Percentiles rank a stretch among this genome's conserved stretches.
These are phyloP conservation scores for Botrytis hyacinthi DNA, from an alignment of 2,329 filamentous ascomycete species.

Conservation along the genomic window DNA sequence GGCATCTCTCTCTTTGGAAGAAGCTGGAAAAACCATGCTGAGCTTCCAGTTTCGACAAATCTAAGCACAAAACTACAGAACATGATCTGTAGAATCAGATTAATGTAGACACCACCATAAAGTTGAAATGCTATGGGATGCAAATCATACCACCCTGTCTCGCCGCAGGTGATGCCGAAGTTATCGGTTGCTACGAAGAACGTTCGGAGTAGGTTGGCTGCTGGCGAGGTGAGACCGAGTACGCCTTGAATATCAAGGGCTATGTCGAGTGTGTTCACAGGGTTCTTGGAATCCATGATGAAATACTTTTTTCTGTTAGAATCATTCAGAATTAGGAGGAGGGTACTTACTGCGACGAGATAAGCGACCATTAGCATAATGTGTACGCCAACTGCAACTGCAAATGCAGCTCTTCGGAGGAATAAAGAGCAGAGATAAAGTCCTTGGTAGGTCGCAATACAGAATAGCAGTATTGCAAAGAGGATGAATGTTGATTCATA, in stretches of 20 bases:
- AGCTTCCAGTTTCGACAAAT: background rate
- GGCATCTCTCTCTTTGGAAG: background rate
- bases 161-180: slow-evolving; percentile 33
- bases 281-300: background rate
- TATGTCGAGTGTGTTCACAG: background rate
- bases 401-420: background rate
- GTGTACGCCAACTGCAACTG: slow-evolving; percentile 33
- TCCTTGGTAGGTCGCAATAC: background rate
- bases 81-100: slow-evolving; percentile 33
- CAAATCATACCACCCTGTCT: slow-evolving; percentile 25
- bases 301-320: background rate
- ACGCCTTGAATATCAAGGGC: background rate
- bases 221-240: slow-evolving; percentile 35
- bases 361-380: slow-evolving; percentile 46
- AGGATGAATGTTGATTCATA: background rate
- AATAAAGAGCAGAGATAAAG: background rate
- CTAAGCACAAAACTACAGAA: background rate
- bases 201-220: slow-evolving; percentile 56
- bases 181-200: slow-evolving; percentile 49
- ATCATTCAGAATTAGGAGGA: slow-evolving; percentile 38
- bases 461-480: background rate
- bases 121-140: slow-evolving; percentile 28
- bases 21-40: background rate
- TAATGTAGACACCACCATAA: slow-evolving; percentile 33
- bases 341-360: slow-evolving; percentile 51